These are phyloP conservation scores for Pestalotiopsis sp. DNA, from an alignment of 2,329 filamentous ascomycete species.

Conservation along the genomic window DNA sequence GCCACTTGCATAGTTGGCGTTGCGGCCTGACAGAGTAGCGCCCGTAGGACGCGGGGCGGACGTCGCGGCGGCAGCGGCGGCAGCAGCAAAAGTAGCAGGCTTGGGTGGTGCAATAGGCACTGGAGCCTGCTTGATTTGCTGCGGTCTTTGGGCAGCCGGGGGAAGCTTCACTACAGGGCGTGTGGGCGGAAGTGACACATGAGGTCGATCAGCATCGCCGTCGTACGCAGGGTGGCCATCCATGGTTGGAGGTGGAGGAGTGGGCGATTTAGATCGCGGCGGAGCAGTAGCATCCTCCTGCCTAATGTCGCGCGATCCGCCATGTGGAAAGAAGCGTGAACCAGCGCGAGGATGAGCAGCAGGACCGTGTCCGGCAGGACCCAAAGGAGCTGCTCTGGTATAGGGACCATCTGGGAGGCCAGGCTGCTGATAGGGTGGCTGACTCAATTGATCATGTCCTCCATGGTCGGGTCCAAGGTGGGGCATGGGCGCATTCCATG, in stretches of 20 bases:
- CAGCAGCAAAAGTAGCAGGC: constrained; percentile 48
- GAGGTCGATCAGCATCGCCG: constrained; percentile 65
- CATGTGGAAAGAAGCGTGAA: constrained; percentile 64
- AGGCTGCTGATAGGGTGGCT: constrained; percentile 11
- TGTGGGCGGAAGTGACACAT: constrained; percentile 70
- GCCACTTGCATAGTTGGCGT: constrained; percentile 26
- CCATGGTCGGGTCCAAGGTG: not conserved
- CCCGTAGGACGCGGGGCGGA: constrained; percentile 7
- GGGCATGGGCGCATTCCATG: constrained; percentile 11
- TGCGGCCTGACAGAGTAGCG: constrained; percentile 19
- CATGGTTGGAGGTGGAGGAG: constrained; percentile 72
- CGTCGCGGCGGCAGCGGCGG: constrained; percentile 32
- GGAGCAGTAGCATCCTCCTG: constrained; percentile 37
- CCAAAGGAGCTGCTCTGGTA: constrained; percentile 18
- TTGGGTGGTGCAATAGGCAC: constrained; percentile 32
- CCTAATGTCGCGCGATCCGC: constrained; percentile 47
- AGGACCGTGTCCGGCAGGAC: constrained; percentile 18
- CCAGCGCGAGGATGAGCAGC: constrained; percentile 48
- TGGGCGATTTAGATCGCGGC: constrained; percentile 58
- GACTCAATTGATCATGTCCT: constrained; percentile 7
- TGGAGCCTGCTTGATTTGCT: constrained; percentile 45
- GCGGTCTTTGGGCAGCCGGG: constrained; percentile 76
- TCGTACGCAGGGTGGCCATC: constrained; percentile 74
- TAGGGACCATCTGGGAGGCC: constrained; percentile 20
- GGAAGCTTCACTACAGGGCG: constrained; percentile 82